A percentile compares a stretch with the other conserved stretches of the same genome.
These are phyloP conservation scores for Medicago lupulina DNA, from an alignment of 306 rosid genomes.

Conservation along the genomic window DNA sequence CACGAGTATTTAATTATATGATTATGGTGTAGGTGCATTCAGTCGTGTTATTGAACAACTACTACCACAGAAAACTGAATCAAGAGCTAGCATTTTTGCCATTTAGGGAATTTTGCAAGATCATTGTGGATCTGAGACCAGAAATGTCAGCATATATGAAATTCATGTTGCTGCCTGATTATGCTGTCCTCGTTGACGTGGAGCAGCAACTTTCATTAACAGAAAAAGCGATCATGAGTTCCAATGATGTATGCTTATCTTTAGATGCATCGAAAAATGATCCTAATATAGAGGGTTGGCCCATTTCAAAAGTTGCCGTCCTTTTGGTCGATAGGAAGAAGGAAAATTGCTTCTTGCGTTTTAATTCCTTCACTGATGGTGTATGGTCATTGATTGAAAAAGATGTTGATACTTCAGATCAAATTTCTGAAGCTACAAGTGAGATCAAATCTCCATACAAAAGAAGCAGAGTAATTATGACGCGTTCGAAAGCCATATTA, in stretches of 20 bases:
- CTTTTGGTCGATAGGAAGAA: slow-evolving; percentile 60
- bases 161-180: slow-evolving; percentile 53
- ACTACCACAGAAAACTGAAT: slow-evolving; percentile 63
- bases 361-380: slow-evolving; percentile 60
- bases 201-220: slow-evolving; percentile 62
- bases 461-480: slow-evolving; percentile 52
- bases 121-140: slow-evolving; percentile 65
- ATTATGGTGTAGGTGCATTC: slow-evolving; percentile 67
- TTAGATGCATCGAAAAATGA: slow-evolving; percentile 60
- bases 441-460: slow-evolving; percentile 14
- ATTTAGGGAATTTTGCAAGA: slow-evolving; percentile 64
- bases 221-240: slow-evolving; percentile 61
- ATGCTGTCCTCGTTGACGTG: too few relatives aligned
- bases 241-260: slow-evolving; percentile 56
- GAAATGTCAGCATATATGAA: slow-evolving; percentile 57
- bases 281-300: slow-evolving; percentile 71
- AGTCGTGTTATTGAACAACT: slow-evolving; percentile 73
- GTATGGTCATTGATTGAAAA: slow-evolving; percentile 79
- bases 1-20: background rate
- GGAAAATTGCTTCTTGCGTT: slow-evolving; percentile 60
- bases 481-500: slow-evolving; percentile 45
- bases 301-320: slow-evolving; percentile 69
- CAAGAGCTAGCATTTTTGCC: slow-evolving; percentile 56
- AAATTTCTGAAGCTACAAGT: too few relatives aligned
- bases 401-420: slow-evolving; percentile 44